Conservation (phyloP, 2,329 filamentous ascomycete genomes). For the Pyricularia sp. region DNA sequence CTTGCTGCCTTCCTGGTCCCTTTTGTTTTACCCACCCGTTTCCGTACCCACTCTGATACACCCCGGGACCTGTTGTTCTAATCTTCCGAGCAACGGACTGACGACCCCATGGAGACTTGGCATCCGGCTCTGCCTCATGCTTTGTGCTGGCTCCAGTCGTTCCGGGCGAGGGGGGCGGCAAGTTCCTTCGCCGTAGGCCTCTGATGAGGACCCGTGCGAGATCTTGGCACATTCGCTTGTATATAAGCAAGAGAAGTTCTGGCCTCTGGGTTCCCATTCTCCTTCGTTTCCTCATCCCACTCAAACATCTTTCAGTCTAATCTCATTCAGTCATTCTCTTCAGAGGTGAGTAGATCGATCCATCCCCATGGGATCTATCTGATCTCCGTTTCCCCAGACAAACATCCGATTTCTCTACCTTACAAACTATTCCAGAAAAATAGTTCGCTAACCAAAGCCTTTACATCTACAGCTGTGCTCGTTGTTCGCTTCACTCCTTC, state of each 20-base stretch:
- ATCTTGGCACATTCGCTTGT: constrained; percentile 6
- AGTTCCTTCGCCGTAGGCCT: background rate
- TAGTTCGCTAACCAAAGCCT: constrained; percentile 3
- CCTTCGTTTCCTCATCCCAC: constrained; percentile 24
- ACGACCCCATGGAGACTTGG: constrained; percentile 12
- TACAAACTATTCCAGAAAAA: background rate
- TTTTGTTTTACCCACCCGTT: constrained; percentile 21
- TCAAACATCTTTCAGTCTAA: constrained; percentile 19
- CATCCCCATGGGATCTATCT: background rate
- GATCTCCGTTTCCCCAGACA: background rate
- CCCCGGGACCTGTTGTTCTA: constrained; percentile 26
- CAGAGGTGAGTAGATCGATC: constrained; percentile 28
- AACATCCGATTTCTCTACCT: background rate
- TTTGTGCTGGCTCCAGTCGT: constrained; percentile 2
- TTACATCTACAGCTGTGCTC: constrained; percentile 33
- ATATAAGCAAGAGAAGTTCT: constrained; percentile 25
- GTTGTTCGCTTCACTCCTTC: constrained; percentile 34
- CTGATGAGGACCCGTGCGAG: background rate
- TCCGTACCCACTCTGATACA: constrained; percentile 26
- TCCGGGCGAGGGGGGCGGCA: background rate
- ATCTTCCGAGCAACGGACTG: constrained; percentile 25
- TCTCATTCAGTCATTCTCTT: constrained; percentile 31
- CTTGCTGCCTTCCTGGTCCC: background rate
- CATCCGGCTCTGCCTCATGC: constrained; percentile 16
- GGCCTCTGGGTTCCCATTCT: constrained; percentile 4